Evolutionary conservation across 2,329 filamentous ascomycete genomes (phyloP), one percentile per base, ranked within the genome.

Genomic region (Colletotrichum ledebouriae): DNA sequence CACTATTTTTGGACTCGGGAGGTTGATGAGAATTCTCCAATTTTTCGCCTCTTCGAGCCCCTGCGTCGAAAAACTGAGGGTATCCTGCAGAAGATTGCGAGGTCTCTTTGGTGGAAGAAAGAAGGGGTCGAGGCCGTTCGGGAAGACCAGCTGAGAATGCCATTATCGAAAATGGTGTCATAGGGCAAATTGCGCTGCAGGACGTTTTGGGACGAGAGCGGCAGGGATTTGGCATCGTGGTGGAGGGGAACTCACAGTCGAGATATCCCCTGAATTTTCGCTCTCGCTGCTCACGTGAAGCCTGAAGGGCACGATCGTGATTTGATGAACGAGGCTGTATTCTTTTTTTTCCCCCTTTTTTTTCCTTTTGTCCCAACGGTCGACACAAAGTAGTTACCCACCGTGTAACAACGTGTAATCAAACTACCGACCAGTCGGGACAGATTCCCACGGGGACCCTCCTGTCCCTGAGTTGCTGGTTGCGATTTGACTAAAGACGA

Each of bases 121-220:
- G 33, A 13, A 49, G n/a, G 50, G 29, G 33, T 63, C 34, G 50
- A 56, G 34, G 57, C 57, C 44, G 33, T 17, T 52, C 11, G 13
- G 52, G 20, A 25, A 52, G 52, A 34, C n/a, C 44, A 49, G 20
- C 44, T 29, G 34, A 46, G 59, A 58, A 52, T 57, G 53, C 39
- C 37, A 47, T 58, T 63, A 67, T 58, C 52, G 59, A 53, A 49
- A 53, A 59, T 67, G 53, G 64, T 60, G 53, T 59, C 52, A 41
- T 20, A 25, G 46, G 7, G 64, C 53, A 67, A 59, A 64, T 67
- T 67, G 39, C 52, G 34, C 59, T 52, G 37, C 22, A 15, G 50
- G 17, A 53, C 46, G 39, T 17, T 41, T 37, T 59, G 47, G 44
- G 42, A 49, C 33, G 20, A n/a, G 15, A 20, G n/a, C 17, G 22